Percentiles rank a stretch among this genome's conserved stretches.
Evolutionary conservation across 495 filamentous ascomycete genomes (phyloP).

Genomic region (Trichoderma orchidacearum): DNA sequence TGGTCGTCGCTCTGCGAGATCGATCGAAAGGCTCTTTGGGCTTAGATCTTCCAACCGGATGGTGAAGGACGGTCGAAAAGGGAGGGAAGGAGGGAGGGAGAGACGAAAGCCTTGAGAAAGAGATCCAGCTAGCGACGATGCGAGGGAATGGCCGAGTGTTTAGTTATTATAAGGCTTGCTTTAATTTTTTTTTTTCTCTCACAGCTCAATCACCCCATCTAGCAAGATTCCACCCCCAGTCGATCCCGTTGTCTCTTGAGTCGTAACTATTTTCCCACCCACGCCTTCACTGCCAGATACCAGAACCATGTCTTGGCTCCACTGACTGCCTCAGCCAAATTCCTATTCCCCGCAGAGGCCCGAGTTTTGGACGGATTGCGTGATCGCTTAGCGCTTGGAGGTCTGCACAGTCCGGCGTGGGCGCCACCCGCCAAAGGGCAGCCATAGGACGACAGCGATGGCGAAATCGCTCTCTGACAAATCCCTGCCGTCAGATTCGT

Average conservation of each 20-base stretch:
- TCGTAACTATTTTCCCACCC: neutral
- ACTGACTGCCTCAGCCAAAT: neutral
- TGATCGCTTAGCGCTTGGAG: neutral
- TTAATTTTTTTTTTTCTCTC: too few species aligned
- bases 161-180: neutral
- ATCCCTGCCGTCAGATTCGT: neutral
- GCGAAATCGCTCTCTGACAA: slow-evolving; percentile 1
- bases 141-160: neutral
- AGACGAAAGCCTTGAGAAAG: neutral
- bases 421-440: neutral
- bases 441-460: neutral
- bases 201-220: neutral
- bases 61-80: neutral
- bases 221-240: neutral
- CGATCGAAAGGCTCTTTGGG: neutral
- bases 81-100: neutral
- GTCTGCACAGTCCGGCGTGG: neutral
- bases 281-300: too few species aligned
- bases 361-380: neutral
- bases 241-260: neutral
- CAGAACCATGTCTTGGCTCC: neutral
- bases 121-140: neutral
- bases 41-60: too few species aligned
- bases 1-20: neutral
- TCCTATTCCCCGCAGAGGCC: neutral